These are phyloP conservation scores for Protomyces pachydermus DNA, from an alignment of 1,139 yeast genomes.

Conservation along the genomic window DNA sequence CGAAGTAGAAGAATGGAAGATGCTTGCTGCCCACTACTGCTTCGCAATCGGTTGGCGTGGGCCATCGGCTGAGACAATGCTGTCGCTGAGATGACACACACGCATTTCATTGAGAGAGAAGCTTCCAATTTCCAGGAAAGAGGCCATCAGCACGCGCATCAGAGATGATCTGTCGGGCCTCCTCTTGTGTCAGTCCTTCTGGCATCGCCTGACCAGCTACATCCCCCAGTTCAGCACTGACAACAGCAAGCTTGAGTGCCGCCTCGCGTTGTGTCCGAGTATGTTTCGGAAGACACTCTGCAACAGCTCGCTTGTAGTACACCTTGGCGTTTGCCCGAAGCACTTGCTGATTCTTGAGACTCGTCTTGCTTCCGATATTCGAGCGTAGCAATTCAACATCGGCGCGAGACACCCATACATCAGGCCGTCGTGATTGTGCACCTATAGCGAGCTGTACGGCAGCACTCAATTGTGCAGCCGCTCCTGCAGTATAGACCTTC, in stretches of 20 bases:
- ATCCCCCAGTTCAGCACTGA: conserved; percentile 4
- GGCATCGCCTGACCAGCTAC: conserved; percentile 3
- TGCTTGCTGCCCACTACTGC: conserved; percentile 75
- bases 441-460: neutral
- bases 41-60: conserved; percentile 40
- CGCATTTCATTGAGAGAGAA: neutral
- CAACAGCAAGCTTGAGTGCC: conserved; percentile 12
- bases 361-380: neutral
- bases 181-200: neutral
- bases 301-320: conserved; percentile 14
- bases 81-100: neutral
- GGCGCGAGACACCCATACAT: conserved; percentile 8
- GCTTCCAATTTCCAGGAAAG: conserved; percentile 14
- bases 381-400: conserved; percentile 18
- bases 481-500: conserved; percentile 10
- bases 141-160: conserved; percentile 23
- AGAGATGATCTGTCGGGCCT: conserved; percentile 13
- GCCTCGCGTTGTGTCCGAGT: conserved; percentile 6
- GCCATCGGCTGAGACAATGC: neutral
- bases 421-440: neutral
- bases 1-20: conserved; percentile 77
- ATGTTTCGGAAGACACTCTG: conserved; percentile 23
- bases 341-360: conserved; percentile 1
- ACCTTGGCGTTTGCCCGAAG: conserved; percentile 12
- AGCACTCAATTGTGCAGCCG: conserved; percentile 2